These are phyloP conservation scores for Leccinum boreale DNA, from an alignment of 768 basidiomycete species.

Conservation along the genomic window DNA sequence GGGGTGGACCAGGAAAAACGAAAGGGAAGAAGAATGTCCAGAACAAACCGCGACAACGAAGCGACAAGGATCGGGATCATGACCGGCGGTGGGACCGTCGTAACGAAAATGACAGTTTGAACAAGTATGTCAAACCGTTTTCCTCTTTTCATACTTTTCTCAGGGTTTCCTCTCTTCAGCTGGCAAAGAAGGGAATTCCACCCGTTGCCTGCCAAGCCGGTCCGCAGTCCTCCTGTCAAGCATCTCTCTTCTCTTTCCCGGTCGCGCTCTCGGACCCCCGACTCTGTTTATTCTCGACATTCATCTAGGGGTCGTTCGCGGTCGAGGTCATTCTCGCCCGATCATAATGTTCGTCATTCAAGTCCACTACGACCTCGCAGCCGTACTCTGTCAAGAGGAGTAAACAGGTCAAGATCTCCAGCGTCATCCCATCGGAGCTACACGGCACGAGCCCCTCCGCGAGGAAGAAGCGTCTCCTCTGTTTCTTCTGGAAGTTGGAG, in stretches of 20 bases:
- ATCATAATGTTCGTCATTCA: constrained; percentile 50
- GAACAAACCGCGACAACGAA: constrained; percentile 31
- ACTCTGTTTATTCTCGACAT: constrained; percentile 60
- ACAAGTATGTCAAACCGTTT: constrained; percentile 55
- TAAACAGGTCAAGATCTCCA: constrained; percentile 38
- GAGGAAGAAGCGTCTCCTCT: constrained; percentile 52
- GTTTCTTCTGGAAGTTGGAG: constrained; percentile 54
- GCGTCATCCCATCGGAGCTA: constrained; percentile 42
- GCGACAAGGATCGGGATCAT: constrained; percentile 26
- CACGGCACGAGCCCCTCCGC: constrained; percentile 27
- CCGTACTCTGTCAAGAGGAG: constrained; percentile 48
- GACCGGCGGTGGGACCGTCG: constrained; percentile 36
- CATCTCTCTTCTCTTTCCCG: constrained; percentile 44
- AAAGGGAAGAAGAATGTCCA: constrained; percentile 36
- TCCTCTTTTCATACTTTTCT: constrained; percentile 7
- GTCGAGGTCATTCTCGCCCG: constrained; percentile 59
- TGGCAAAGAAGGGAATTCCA: constrained; percentile 63
- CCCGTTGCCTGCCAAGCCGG: constrained; percentile 38
- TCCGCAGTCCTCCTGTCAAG: constrained; percentile 32
- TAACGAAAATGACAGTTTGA: constrained; percentile 62
- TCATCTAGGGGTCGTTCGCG: constrained; percentile 66
- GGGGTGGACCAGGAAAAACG: constrained; percentile 37
- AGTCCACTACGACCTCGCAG: constrained; percentile 47
- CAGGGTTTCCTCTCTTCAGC: constrained; percentile 34
- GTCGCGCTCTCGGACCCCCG: constrained; percentile 55